phyloP scores from a whole-genome alignment of 2,329 filamentous ascomycete genomes.

The Alternaria sp. region DNA sequence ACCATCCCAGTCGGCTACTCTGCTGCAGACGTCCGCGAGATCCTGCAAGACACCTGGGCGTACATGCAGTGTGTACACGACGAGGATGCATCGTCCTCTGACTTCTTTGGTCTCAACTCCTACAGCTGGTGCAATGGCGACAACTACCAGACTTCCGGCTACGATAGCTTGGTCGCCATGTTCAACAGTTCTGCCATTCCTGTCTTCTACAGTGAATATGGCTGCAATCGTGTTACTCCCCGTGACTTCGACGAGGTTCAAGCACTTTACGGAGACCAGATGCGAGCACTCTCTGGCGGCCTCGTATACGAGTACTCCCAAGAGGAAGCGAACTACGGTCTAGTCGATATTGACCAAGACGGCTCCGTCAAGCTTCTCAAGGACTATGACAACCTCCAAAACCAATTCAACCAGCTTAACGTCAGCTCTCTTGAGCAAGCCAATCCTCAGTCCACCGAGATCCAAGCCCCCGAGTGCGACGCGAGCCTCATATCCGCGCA shows the following conservation, averaged over 20 bases:
- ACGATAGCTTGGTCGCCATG: conserved; percentile 69
- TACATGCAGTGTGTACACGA: conserved; percentile 73
- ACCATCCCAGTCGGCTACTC: conserved; percentile 74
- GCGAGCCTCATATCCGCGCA: conserved; percentile 69
- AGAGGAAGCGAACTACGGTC: conserved; percentile 68
- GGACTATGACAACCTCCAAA: conserved; percentile 73
- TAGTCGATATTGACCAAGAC: conserved; percentile 57
- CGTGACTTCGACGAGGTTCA: conserved; percentile 80
- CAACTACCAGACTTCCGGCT: conserved; percentile 67
- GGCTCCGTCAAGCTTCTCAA: conserved; percentile 53
- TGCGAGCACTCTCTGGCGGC: conserved; percentile 78
- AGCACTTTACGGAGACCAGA: conserved; percentile 74
- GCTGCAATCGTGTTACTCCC: conserved; percentile 72
- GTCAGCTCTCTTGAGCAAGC: conserved; percentile 71
- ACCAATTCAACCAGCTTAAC: conserved; percentile 79
- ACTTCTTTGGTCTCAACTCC: conserved; percentile 81
- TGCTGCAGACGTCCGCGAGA: conserved; percentile 76
- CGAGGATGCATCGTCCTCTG: conserved; percentile 69
- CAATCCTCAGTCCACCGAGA: conserved; percentile 64
- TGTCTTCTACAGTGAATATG: conserved; percentile 84
- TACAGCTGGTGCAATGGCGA: conserved; percentile 77
- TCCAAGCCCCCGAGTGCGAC: conserved; percentile 71
- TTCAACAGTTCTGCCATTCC: conserved; percentile 74
- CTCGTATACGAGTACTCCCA: conserved; percentile 84
- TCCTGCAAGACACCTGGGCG: conserved; percentile 78